Percentiles rank a stretch among this genome's conserved stretches.
Conservation (phyloP, 768 basidiomycete genomes). For the Boletus pseudo-olivaceus region DNA sequence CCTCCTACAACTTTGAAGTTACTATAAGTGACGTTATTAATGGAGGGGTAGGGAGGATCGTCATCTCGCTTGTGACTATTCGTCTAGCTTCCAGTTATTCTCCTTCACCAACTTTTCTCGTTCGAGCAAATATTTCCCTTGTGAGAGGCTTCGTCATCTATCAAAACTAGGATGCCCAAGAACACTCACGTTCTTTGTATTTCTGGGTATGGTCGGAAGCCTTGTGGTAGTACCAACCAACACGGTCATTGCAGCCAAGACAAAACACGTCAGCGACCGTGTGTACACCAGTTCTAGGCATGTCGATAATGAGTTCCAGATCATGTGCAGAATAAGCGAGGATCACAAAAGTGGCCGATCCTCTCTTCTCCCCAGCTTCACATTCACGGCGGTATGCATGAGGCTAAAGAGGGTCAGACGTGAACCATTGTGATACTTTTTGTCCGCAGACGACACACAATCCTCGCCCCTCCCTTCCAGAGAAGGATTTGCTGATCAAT, state of each 20-base stretch:
- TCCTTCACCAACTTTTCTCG: slow-evolving; percentile 78
- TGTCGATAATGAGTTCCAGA: not conserved
- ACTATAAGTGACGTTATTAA: not conserved
- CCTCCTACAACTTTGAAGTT: not conserved
- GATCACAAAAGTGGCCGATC: slow-evolving; percentile 69
- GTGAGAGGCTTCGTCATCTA: not conserved
- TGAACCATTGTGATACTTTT: not conserved
- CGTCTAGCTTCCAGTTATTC: slow-evolving; percentile 71
- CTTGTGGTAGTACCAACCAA: slow-evolving; percentile 84
- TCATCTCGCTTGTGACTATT: slow-evolving; percentile 20
- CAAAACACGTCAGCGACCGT: slow-evolving; percentile 81
- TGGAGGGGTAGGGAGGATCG: not conserved
- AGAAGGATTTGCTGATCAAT: slow-evolving; percentile 80
- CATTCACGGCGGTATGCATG: slow-evolving; percentile 73
- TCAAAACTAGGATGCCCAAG: not conserved
- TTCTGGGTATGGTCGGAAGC: slow-evolving; percentile 74
- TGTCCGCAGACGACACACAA: slow-evolving; percentile 48
- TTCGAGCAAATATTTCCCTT: slow-evolving; percentile 81
- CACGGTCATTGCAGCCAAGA: slow-evolving; percentile 69
- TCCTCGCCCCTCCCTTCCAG: slow-evolving; percentile 77
- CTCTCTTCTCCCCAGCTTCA: slow-evolving; percentile 69
- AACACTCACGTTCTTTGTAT: slow-evolving; percentile 72
- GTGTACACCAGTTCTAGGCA: slow-evolving; percentile 68
- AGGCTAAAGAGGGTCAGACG: slow-evolving; percentile 41
- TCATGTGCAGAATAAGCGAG: slow-evolving; percentile 2